Evolutionary conservation across 192 early-diverging fungal genomes (phyloP), one percentile per base, ranked within the genome.

Genomic region (Podila verticillata): DNA sequence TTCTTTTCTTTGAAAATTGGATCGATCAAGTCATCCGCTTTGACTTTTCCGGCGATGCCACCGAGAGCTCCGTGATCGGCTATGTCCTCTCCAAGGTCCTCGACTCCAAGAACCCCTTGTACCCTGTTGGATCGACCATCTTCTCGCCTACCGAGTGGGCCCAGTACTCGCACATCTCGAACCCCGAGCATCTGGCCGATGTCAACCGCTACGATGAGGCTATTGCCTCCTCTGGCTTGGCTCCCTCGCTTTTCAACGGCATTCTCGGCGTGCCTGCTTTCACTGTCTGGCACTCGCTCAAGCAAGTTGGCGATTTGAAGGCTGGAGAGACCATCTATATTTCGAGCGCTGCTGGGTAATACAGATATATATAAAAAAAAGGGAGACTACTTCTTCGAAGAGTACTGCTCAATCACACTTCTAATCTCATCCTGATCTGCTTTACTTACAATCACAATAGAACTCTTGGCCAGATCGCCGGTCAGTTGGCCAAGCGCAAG

Each of bases 401-500:
- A n/a, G n/a, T n/a, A n/a, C n/a, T n/a, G n/a, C n/a, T n/a, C n/a
- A n/a, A n/a, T n/a, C n/a, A n/a, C n/a, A n/a, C n/a, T n/a, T n/a
- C n/a, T n/a, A n/a, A n/a, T n/a, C n/a, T n/a, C n/a, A n/a, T n/a
- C n/a, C n/a, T n/a, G n/a, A n/a, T n/a, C n/a, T n/a, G 19, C 48
- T 49, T 31, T 7, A 17, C 30, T 17, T 51, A 22, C 0, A 32
- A 34, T 24, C 39, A 7, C 12, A 57, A 22, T 54, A 95, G 92
- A 48, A 89, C 92, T 3, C 91, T 95, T 19, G 96, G 84, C 73
- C 84, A 78, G 48, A 32, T 86, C 6, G 82, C 93, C 7, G 93
- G 94, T 58, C 94, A 96, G 70, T 82, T 96, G 28, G 94, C 90
- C 57, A 94, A 95, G 72, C 84, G 84, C 15, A 83, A 86, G 44